These are phyloP conservation scores for Leersia perrieri DNA, from an alignment of 176 grass and related monocot species.

Conservation along the genomic window DNA sequence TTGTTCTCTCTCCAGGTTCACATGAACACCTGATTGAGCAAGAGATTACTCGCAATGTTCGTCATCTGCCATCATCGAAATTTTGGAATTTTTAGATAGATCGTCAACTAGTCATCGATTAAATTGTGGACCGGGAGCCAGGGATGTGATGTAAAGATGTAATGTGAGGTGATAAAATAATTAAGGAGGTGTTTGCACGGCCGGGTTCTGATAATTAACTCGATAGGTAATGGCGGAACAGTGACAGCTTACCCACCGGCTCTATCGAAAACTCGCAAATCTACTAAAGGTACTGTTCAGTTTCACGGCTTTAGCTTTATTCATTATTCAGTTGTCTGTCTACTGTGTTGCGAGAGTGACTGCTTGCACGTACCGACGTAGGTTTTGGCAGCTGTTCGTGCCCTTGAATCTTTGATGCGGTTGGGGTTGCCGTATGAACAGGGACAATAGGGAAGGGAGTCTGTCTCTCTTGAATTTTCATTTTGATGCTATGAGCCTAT, in stretches of 20 bases:
- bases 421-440: not conserved
- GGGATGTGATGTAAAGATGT: not conserved
- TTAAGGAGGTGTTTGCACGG: not conserved
- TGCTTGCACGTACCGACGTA: not conserved
- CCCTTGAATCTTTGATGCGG: not conserved
- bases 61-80: not conserved
- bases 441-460: not conserved
- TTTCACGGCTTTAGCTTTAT: not conserved
- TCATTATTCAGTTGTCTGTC: not conserved
- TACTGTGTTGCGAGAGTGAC: conserved; percentile 20
- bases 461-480: not conserved
- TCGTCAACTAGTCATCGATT: not conserved
- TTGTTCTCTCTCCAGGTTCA: conserved; percentile 3
- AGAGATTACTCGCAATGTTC: not conserved
- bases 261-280: not conserved
- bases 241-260: conserved; percentile 23
- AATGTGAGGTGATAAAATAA: not conserved
- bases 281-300: not conserved
- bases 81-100: not conserved
- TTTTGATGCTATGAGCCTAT: not conserved
- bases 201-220: not conserved
- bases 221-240: not conserved
- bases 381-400: not conserved
- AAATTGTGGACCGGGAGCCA: not conserved
- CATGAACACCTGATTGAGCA: no score